Percentiles rank a stretch among this genome's conserved stretches.
phyloP scores from a whole-genome alignment of 208 protist species.

The Acanthamoeba royreba region DNA sequence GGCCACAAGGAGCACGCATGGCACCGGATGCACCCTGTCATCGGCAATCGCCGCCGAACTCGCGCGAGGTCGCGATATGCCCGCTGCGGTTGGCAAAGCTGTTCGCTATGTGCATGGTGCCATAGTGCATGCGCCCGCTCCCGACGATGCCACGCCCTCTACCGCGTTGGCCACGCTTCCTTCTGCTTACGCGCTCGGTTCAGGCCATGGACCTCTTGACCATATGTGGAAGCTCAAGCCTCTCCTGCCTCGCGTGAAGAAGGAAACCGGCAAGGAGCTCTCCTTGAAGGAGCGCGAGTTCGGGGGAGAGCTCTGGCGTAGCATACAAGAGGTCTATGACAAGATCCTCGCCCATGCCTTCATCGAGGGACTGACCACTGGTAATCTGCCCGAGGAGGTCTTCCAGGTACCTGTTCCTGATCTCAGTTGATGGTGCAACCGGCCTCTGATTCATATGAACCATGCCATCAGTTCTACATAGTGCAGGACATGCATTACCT shows the following conservation, averaged over 20 bases:
- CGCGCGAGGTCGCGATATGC: background rate
- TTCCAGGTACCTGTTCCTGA: background rate
- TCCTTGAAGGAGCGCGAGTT: no score
- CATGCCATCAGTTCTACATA: constrained; percentile 31
- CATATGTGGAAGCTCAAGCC: constrained; percentile 27
- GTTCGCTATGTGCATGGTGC: background rate
- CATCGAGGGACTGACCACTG: background rate
- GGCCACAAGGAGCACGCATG: constrained; percentile 57
- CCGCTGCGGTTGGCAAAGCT: background rate
- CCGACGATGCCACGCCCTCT: background rate
- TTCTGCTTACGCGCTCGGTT: background rate
- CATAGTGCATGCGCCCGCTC: background rate
- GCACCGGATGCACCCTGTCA: constrained; percentile 60
- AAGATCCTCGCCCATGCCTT: background rate
- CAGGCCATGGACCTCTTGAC: background rate
- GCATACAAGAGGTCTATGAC: background rate
- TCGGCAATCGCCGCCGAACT: constrained; percentile 52
- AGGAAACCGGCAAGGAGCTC: background rate
- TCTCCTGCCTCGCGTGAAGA: no score
- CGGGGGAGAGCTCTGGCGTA: background rate
- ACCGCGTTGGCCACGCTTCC: background rate
- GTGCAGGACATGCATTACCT: constrained; percentile 24
- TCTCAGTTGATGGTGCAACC: no score
- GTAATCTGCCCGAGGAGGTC: background rate
- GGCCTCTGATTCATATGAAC: no score